Evolutionary conservation across 345 rosid genomes (phyloP).

Genomic region (Eucalyptus grandis): DNA sequence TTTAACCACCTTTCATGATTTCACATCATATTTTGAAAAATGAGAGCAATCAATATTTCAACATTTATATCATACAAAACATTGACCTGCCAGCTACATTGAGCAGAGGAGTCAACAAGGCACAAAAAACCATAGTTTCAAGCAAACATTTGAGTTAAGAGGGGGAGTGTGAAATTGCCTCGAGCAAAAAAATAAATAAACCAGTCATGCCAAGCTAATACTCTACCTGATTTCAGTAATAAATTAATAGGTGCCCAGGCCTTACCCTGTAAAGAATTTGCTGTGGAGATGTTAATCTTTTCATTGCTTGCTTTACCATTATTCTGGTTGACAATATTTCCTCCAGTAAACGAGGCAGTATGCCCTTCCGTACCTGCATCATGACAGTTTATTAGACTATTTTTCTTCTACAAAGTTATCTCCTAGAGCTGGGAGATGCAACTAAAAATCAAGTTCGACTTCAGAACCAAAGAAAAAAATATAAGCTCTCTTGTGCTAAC

Average conservation of each 20-base stretch:
- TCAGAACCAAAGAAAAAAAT: neutral
- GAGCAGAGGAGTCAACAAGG: neutral
- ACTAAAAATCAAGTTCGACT: neutral
- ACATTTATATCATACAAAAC: neutral
- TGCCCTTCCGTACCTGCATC: slow-evolving; percentile 62
- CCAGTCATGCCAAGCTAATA: neutral
- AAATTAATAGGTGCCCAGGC: neutral
- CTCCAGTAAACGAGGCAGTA: slow-evolving; percentile 78
- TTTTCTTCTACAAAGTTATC: neutral
- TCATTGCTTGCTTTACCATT: slow-evolving; percentile 92
- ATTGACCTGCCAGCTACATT: neutral
- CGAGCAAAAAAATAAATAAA: neutral
- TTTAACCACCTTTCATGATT: neutral
- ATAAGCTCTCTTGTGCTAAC: neutral
- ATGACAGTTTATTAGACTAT: neutral
- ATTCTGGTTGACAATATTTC: slow-evolving; percentile 93
- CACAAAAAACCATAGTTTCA: neutral
- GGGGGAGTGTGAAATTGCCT: neutral
- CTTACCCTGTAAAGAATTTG: slow-evolving; percentile 83
- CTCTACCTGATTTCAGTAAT: neutral
- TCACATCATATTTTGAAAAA: neutral
- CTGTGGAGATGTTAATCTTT: slow-evolving; percentile 68
- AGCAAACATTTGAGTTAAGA: neutral
- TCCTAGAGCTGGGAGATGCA: neutral
- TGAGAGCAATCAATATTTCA: neutral